phyloP scores from a whole-genome alignment of 345 rosid genomes.

The Linum lewisii region DNA sequence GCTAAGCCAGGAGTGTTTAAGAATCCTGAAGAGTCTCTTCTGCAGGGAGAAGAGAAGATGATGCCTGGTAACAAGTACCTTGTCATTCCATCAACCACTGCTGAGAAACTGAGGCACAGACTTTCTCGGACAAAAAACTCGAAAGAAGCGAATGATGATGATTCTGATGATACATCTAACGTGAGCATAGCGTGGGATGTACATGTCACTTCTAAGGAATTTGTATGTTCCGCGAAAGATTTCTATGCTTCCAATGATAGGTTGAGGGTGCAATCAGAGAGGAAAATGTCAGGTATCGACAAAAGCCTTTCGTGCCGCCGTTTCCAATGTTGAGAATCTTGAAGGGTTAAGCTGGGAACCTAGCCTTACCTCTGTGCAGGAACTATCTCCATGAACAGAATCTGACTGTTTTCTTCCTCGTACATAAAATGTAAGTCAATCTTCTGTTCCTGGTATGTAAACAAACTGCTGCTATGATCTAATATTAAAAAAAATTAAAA shows the following conservation, averaged over 20 bases:
- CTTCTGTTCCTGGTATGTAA: constrained; percentile 11
- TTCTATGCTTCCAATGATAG: no score
- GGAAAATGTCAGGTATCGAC: constrained; percentile 22
- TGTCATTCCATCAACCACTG: constrained; percentile 39
- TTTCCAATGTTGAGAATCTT: constrained; percentile 21
- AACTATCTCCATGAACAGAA: constrained; percentile 36
- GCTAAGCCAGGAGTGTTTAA: constrained; percentile 47
- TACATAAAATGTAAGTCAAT: no score
- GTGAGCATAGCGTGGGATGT: constrained; percentile 28
- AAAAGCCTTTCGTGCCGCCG: constrained; percentile 48
- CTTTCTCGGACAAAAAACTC: constrained; percentile 1
- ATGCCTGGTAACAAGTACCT: constrained; percentile 43
- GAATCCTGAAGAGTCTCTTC: constrained; percentile 30
- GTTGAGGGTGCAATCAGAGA: constrained; percentile 6
- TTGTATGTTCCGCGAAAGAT: constrained; percentile 35
- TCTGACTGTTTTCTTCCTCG: neutral
- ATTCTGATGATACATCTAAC: constrained; percentile 17
- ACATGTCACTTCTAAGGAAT: constrained; percentile 20
- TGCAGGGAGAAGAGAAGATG: constrained; percentile 35
- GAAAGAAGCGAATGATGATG: constrained; percentile 6
- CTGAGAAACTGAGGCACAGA: constrained; percentile 30
- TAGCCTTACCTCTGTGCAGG: constrained; percentile 39
- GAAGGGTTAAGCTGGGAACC: constrained; percentile 40
- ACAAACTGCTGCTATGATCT: neutral
- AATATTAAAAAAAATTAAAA: no score